Conservation (phyloP, 2,329 filamentous ascomycete species). For the Pseudocercospora cruenta region DNA sequence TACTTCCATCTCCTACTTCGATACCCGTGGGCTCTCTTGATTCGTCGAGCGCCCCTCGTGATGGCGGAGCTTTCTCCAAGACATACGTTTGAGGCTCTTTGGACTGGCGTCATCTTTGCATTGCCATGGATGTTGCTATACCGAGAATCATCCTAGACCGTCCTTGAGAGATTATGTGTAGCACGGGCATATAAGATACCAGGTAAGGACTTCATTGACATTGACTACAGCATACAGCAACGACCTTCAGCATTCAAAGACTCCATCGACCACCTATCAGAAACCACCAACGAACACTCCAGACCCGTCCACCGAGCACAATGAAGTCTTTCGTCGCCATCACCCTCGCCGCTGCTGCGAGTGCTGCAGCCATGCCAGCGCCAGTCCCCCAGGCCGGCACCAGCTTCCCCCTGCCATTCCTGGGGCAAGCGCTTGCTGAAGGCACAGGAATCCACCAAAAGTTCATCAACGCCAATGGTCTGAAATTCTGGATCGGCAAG, state of each 20-base stretch:
- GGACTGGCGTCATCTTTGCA: constrained; percentile 5
- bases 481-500: constrained; percentile 36
- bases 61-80: background rate
- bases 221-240: background rate
- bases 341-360: constrained; percentile 25
- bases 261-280: background rate
- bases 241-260: background rate
- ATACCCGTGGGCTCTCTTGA: background rate
- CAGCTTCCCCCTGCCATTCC: constrained; percentile 20
- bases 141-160: background rate
- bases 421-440: constrained; percentile 28
- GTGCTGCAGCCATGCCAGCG: constrained; percentile 25
- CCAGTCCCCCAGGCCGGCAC: constrained; percentile 10
- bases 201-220: background rate
- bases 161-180: background rate
- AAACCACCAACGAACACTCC: background rate
- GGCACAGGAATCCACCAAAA: constrained; percentile 33
- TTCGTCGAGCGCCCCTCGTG: background rate
- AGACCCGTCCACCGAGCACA: constrained; percentile 18
- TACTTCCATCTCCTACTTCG: no score
- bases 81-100: background rate
- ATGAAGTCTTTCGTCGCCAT: constrained; percentile 34
- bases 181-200: background rate
- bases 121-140: background rate
- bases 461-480: constrained; percentile 31